Evolutionary conservation across 495 filamentous ascomycete genomes (phyloP).

Genomic region (Aspergillus cristatus): DNA sequence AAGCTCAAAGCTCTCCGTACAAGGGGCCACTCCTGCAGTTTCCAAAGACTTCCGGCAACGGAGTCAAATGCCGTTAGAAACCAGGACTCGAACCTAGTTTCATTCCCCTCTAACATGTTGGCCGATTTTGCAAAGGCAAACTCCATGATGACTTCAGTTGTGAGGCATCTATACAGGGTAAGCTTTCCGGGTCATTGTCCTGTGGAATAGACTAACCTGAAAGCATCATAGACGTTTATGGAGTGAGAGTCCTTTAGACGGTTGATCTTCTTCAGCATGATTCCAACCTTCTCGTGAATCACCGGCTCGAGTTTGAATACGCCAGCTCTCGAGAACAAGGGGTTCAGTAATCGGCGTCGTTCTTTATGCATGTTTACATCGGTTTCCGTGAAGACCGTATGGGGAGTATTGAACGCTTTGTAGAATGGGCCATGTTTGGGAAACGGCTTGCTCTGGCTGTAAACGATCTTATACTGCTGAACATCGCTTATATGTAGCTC

Average conservation of each 20-base stretch:
- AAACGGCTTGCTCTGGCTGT: conserved; percentile 4
- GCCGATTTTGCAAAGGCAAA: conserved; percentile 3
- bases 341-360: conserved; percentile 1
- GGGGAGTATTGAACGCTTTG: conserved; percentile 2
- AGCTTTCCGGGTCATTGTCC: neutral
- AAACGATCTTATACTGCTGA: conserved; percentile 6
- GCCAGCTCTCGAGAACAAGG: conserved; percentile 1
- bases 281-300: neutral
- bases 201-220: neutral
- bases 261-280: conserved; percentile 1
- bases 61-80: conserved; percentile 1
- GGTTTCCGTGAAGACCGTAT: conserved; percentile 2
- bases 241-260: neutral
- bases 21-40: neutral
- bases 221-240: conserved; percentile 2
- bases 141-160: conserved; percentile 4
- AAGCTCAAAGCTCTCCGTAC: neutral
- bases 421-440: conserved; percentile 4
- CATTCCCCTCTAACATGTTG: neutral
- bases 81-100: neutral
- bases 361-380: conserved; percentile 2
- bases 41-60: neutral
- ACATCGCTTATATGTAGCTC: conserved; percentile 11
- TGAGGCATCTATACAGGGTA: conserved; percentile 2
- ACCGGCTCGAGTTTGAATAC: conserved; percentile 5